Evolutionary conservation across 805 yeast genomes (phyloP), one percentile per base, ranked within the genome.

Genomic region (Kodamaea restingae): DNA sequence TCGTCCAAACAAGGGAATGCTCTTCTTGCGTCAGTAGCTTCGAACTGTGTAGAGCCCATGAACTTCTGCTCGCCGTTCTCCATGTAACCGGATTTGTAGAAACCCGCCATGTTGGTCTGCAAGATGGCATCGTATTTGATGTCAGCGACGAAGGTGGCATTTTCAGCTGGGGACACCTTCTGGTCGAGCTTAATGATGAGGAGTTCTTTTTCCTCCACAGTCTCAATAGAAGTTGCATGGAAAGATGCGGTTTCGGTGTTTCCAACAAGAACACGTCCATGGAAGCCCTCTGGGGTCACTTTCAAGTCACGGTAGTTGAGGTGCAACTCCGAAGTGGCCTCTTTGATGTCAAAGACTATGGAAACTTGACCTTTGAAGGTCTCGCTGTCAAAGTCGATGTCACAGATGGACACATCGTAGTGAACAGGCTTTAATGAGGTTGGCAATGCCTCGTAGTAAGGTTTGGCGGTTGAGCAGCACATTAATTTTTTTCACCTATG

Each of bases 351-450:
- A 35, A 84, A 63, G 31, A 70, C 61, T 39, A 84, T 73, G 7
- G 44, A 49, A 3, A 75, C 79, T 3, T 45, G 45, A 5, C 84
- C 86, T 2, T 50, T 51, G 51, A 72, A 80, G 1, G 70, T 55
- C 46, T 70, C 71, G 25, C 61, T 60, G 6, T 50, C 58, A 20
- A 70, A 58, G 50, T 81, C 75, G 27, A 95, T 88, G 51, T 80
- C 81, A 39, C 80, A 64, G 14, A 79, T 71, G 24, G 62, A 42
- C 12, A 93, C 59, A 39, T 78, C 75, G 58, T 93, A 91, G 61
- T 84, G 85, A 25, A 65, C 50, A 25, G 98, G 97, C 43, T 72
- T 72, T 44, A 88, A 83, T 39, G 74, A 67, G 35, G 68, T 67
- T 50, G 86, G 95, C 22, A 20, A 20, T 8, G 22, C 22, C 22